Evolutionary conservation across 2,329 filamentous ascomycete species (phyloP).

Genomic region (Alternaria arborescens): DNA sequence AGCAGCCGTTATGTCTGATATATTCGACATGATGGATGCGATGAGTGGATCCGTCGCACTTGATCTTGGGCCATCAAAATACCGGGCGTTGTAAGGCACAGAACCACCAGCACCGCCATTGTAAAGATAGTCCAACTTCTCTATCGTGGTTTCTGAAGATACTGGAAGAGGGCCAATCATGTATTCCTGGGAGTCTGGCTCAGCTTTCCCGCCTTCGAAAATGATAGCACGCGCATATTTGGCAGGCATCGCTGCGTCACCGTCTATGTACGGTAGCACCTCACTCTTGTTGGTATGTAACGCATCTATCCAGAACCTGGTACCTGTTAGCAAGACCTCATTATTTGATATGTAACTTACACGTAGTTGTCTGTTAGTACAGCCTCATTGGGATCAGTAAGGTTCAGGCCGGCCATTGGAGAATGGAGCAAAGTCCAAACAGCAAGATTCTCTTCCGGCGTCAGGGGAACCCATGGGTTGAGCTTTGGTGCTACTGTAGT

Average conservation of each 20-base stretch:
- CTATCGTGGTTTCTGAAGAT: conserved; percentile 35
- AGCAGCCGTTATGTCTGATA: conserved; percentile 57
- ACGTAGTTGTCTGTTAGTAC: conserved; percentile 58
- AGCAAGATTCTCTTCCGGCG: conserved; percentile 45
- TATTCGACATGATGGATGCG: conserved; percentile 53
- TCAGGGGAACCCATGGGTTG: conserved; percentile 56
- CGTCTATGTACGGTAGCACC: conserved; percentile 57
- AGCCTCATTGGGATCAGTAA: conserved; percentile 53
- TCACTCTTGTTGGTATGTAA: conserved; percentile 60
- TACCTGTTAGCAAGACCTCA: background rate
- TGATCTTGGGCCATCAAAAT: conserved; percentile 31
- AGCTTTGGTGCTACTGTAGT: conserved; percentile 46
- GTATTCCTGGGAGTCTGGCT: conserved; percentile 59
- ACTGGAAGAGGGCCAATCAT: conserved; percentile 59
- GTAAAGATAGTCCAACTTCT: conserved; percentile 40
- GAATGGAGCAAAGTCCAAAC: conserved; percentile 55
- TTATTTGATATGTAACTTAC: background rate
- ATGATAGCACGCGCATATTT: conserved; percentile 60
- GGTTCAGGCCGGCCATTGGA: conserved; percentile 54
- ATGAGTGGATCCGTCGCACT: conserved; percentile 50
- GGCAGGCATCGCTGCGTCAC: conserved; percentile 44
- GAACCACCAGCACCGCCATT: conserved; percentile 49
- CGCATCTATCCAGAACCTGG: conserved; percentile 57
- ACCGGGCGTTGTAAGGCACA: conserved; percentile 39
- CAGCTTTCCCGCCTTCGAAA: conserved; percentile 54